Evolutionary conservation across 2,329 filamentous ascomycete species (phyloP), one percentile per base, ranked within the genome.

Genomic region (Akanthomyces uredinophilus): DNA sequence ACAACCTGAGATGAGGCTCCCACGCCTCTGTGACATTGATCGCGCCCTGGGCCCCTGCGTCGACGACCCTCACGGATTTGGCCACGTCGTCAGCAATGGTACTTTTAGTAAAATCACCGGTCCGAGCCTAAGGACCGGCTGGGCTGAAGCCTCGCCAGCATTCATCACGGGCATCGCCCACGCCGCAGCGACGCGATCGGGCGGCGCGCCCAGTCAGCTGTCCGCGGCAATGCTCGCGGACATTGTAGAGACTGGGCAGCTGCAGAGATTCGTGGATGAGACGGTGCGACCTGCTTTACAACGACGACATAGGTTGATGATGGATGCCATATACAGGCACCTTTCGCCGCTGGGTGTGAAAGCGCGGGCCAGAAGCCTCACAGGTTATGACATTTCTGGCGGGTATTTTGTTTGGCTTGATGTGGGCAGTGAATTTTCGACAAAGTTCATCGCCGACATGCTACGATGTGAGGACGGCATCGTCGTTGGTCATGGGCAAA

Each of bases 61-160:
- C 51, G 71, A 76, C 41, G 77, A 87, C n/a, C 72, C 72, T 0
- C 65, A 66, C 1, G 68, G 70, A 27, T 96, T 94, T 71, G 92
- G 94, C 13, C 88, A 97, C 72, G 83, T 86, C 11, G 79, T 93
- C 41, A 93, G 89, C 68, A 98, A 97, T 71, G 92, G 90, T 22
- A 92, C 88, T 6, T 98, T 98, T 74, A 91, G 87, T 71, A 98
- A 98, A 74, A 86, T 98, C 43, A 83, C 87, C 35, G 91, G 86
- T 0, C 92, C 94, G 0, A 94, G 94, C 0, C 75, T 90, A 56
- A 82, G 94, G 10, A 93, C 90, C 0, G 94, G 94, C n/a, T 98
- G 93, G 92, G 84, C 87, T 1, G 92, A 96, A 72, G 89, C 83
- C 0, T 87, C 86, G 6, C 78, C 81, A 0, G 79, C 76, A 41